phyloP scores from a whole-genome alignment of 129 eudicot species.

The Deinandra increscens region DNA sequence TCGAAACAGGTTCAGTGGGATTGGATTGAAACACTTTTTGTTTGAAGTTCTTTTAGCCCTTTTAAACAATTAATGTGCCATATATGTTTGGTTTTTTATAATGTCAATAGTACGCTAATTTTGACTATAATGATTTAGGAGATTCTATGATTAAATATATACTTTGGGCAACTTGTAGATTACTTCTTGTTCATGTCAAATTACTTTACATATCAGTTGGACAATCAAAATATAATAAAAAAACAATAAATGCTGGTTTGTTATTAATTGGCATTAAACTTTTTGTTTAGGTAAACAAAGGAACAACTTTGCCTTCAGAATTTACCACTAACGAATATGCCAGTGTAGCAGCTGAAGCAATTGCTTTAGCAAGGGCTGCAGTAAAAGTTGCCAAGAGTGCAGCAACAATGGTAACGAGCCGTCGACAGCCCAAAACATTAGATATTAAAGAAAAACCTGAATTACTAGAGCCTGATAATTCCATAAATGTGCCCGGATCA shows the following conservation, averaged over 20 bases:
- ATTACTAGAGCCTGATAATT: slow-evolving; percentile 32
- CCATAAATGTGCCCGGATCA: slow-evolving; percentile 23
- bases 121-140: background rate
- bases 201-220: background rate
- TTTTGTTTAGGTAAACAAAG: slow-evolving; percentile 46
- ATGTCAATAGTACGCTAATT: too few relatives aligned
- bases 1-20: too few relatives aligned
- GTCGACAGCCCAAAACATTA: slow-evolving; percentile 25
- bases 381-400: slow-evolving; percentile 75
- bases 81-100: too few relatives aligned
- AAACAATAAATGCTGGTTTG: background rate
- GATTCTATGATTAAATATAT: background rate
- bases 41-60: too few relatives aligned
- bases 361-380: slow-evolving; percentile 84
- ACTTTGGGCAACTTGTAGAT: too few relatives aligned
- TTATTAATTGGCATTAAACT: slow-evolving; percentile 2
- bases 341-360: slow-evolving; percentile 91
- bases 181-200: background rate
- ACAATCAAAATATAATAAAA: background rate
- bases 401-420: slow-evolving; percentile 54
- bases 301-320: slow-evolving; percentile 48
- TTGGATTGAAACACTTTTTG: too few relatives aligned
- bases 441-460: slow-evolving; percentile 21
- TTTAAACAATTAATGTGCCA: too few relatives aligned
- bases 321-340: slow-evolving; percentile 59